Evolutionary conservation across 1,139 yeast species (phyloP).

Genomic region (Pichia inconspicua): DNA sequence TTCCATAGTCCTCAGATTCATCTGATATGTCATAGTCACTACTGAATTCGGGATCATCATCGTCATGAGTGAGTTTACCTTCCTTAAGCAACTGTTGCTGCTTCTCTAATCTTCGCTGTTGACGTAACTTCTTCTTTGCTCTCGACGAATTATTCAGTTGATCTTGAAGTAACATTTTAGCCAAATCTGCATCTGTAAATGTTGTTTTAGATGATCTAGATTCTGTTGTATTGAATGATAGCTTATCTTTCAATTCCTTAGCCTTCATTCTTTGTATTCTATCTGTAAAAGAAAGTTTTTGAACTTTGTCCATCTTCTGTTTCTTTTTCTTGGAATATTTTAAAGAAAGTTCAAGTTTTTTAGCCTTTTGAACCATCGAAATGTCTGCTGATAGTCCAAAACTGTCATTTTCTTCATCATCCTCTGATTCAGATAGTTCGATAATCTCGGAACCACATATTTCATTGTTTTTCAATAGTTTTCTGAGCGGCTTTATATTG

Average conservation of each 20-base stretch:
- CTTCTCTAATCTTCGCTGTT: slow-evolving; percentile 6
- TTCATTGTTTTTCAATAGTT: slow-evolving; percentile 5
- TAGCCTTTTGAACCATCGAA: slow-evolving; percentile 3
- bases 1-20: not conserved
- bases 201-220: slow-evolving; percentile 9
- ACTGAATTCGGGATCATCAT: slow-evolving; percentile 14
- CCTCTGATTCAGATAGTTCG: slow-evolving; percentile 19
- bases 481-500: slow-evolving; percentile 14
- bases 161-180: slow-evolving; percentile 18
- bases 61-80: slow-evolving; percentile 17
- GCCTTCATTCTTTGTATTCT: slow-evolving; percentile 15
- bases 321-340: slow-evolving; percentile 7
- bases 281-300: slow-evolving; percentile 6
- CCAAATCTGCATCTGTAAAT: slow-evolving; percentile 14
- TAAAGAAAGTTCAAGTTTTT: slow-evolving; percentile 8
- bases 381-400: not conserved
- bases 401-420: slow-evolving; percentile 14
- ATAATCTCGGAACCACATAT: slow-evolving; percentile 9
- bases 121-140: slow-evolving; percentile 14
- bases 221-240: not conserved
- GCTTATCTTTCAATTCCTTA: slow-evolving; percentile 14
- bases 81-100: slow-evolving; percentile 11
- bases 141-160: slow-evolving; percentile 14
- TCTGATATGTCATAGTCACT: slow-evolving; percentile 6
- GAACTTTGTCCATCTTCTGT: not conserved